Conservation (phyloP, 2,329 filamentous ascomycete genomes). For the Fusarium caatingaense region DNA sequence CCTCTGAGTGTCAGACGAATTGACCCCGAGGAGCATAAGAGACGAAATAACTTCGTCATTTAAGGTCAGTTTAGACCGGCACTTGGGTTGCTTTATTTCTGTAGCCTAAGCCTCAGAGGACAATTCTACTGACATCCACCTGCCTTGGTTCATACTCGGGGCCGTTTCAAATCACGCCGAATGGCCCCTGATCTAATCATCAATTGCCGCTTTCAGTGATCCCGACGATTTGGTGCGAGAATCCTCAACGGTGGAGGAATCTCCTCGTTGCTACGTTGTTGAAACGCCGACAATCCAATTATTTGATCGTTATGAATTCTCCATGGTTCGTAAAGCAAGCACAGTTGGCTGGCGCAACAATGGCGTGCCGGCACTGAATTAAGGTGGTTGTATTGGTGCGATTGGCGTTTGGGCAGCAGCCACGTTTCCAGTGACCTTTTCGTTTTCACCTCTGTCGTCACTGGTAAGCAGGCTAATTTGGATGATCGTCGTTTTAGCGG, state of each 20-base stretch:
- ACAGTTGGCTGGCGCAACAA: constrained; percentile 14
- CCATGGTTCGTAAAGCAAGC: constrained; percentile 32
- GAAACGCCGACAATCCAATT: not conserved
- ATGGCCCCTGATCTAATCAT: not conserved
- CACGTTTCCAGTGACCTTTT: constrained; percentile 30
- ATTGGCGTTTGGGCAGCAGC: constrained; percentile 34
- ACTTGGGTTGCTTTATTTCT: too few species aligned
- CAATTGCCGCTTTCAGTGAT: not conserved
- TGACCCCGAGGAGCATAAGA: too few species aligned
- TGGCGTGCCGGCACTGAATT: constrained; percentile 36
- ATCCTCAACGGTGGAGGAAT: not conserved
- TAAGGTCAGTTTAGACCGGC: too few species aligned
- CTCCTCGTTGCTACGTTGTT: not conserved
- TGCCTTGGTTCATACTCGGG: constrained; percentile 5
- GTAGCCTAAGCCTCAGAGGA: too few species aligned
- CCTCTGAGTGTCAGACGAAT: too few species aligned
- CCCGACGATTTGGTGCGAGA: not conserved
- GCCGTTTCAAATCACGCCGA: constrained; percentile 17
- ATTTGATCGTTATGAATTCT: not conserved
- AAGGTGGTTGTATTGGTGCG: constrained; percentile 29
- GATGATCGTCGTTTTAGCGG: constrained; percentile 48
- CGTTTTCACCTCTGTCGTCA: constrained; percentile 36
- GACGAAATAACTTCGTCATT: too few species aligned
- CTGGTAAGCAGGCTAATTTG: constrained; percentile 45
- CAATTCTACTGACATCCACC: too few species aligned